Base-by-base conservation (phyloP, 176 grass and related monocot genomes). In the Zoysia japonica region DNA sequence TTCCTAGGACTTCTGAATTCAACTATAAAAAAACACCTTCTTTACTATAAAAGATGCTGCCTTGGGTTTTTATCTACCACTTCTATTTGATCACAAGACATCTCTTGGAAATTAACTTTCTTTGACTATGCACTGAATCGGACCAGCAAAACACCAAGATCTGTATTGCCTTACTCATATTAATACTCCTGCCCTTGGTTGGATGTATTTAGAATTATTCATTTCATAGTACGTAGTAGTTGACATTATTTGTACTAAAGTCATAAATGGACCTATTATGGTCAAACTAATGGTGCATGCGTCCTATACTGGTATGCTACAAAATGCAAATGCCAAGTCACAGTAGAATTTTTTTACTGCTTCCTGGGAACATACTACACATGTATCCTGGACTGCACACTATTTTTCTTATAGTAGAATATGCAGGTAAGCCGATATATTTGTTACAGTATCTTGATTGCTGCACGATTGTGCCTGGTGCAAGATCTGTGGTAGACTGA, bases 271-370 rank as follows among this genome's bases (percentile, higher is more conserved):
- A 47, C 17, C 55, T n/a, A 17, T 16, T 36, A 48, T 12, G 5
- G 52, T 55, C 38, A 20, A 57, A 46, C 6, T 47, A 67, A 46
- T 9, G 53, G 76, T 52, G 53, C 28, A 28, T 28, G 28, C 67
- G 11, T 78, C 68, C 44, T 83, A 52, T 62, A 8, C 1, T 45
- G 56, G 51, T 16, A 17, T 17, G 62, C 3, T 49, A 63, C 59
- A 77, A 28, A 50, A 50, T 17, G 65, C 65, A 47, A 84, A n/a
- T 77, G 45, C n/a, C 70, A 76, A 40, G 28, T 28, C 28, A 48
- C 28, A 28, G 14, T 55, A 20, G 59, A 59, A 61, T 73, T 46
- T 28, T 35, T 43, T 16, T 82, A 17, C 40, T 3, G 3, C 36
- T 40, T 14, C 9, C 13, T 19, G 6, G 4, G 28, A 28, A 1